A percentile compares a stretch with the other conserved stretches of the same genome.
These are phyloP conservation scores for Sporormia fimetaria DNA, from an alignment of 495 filamentous ascomycete genomes.

Conservation along the genomic window DNA sequence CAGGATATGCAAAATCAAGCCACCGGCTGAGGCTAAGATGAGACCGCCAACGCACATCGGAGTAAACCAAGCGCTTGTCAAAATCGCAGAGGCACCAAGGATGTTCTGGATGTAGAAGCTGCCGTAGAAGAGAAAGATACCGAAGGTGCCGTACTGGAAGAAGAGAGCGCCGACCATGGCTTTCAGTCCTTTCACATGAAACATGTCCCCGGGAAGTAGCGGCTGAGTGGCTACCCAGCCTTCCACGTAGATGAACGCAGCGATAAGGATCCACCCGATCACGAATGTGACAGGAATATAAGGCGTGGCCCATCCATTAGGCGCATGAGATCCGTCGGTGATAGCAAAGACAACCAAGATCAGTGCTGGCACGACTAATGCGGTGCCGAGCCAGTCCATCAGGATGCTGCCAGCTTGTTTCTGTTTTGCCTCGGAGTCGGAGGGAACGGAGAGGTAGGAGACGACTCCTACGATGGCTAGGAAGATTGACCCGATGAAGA, in stretches of 20 bases:
- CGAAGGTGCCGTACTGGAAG: slow-evolving; percentile 64
- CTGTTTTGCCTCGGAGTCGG: slow-evolving; percentile 44
- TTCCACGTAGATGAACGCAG: slow-evolving; percentile 57
- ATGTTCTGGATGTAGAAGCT: slow-evolving; percentile 63
- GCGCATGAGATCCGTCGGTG: slow-evolving; percentile 60
- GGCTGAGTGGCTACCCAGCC: slow-evolving; percentile 63
- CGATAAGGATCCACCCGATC: slow-evolving; percentile 46
- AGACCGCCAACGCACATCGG: slow-evolving; percentile 69
- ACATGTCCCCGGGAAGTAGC: slow-evolving; percentile 63
- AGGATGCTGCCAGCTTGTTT: slow-evolving; percentile 33
- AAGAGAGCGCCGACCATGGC: slow-evolving; percentile 57
- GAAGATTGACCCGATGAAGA: slow-evolving; percentile 59
- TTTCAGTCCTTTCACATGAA: slow-evolving; percentile 60
- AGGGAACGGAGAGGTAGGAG: slow-evolving; percentile 56
- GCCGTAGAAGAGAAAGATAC: slow-evolving; percentile 66
- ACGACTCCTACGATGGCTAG: slow-evolving; percentile 40
- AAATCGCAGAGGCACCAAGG: slow-evolving; percentile 54
- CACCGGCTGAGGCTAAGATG: slow-evolving; percentile 58
- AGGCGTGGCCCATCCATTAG: slow-evolving; percentile 58
- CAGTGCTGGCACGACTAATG: slow-evolving; percentile 52
- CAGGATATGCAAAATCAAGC: slow-evolving; percentile 65
- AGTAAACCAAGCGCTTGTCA: slow-evolving; percentile 65
- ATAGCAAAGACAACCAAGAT: slow-evolving; percentile 69
- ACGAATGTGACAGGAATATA: slow-evolving; percentile 56
- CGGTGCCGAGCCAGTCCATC: slow-evolving; percentile 63